Evolutionary conservation across 2,329 filamentous ascomycete genomes (phyloP).

Genomic region (Aspergillus transmontanensis): DNA sequence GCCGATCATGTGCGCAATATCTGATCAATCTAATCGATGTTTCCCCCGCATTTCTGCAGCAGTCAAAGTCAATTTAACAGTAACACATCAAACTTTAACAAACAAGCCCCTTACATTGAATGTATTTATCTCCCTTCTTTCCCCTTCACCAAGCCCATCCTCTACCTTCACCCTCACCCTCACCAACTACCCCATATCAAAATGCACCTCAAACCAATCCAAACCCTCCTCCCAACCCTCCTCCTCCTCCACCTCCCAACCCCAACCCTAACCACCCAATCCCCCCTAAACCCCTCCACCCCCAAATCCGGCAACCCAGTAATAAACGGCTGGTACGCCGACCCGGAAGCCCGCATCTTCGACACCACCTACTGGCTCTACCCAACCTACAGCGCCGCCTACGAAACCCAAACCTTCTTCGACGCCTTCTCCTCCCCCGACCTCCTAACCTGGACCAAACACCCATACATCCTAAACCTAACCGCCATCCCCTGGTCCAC

Average conservation of each 20-base stretch:
- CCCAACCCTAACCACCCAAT: constrained; percentile 4
- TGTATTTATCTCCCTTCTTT: neutral
- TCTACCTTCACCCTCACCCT: neutral
- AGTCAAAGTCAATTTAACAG: neutral
- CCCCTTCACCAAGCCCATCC: neutral
- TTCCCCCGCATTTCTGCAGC: neutral
- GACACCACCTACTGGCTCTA: constrained; percentile 52
- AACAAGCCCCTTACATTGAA: neutral
- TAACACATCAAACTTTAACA: neutral
- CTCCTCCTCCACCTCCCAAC: constrained; percentile 1
- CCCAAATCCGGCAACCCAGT: constrained; percentile 47
- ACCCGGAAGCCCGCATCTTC: constrained; percentile 54
- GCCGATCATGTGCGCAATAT: neutral
- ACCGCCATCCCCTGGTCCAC: constrained; percentile 48
- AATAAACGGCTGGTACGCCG: constrained; percentile 54
- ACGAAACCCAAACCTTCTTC: constrained; percentile 53
- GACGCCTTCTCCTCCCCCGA: constrained; percentile 56
- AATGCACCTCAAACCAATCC: neutral
- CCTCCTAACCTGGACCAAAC: constrained; percentile 53
- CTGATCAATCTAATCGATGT: neutral
- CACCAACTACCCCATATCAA: too few species aligned
- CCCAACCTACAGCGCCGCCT: constrained; percentile 49
- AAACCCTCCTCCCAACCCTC: constrained; percentile 1
- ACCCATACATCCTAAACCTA: constrained; percentile 47
- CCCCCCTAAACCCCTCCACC: neutral